These are phyloP conservation scores for Blastobotrys ciferrii DNA, from an alignment of 1,139 yeast species.

Conservation along the genomic window DNA sequence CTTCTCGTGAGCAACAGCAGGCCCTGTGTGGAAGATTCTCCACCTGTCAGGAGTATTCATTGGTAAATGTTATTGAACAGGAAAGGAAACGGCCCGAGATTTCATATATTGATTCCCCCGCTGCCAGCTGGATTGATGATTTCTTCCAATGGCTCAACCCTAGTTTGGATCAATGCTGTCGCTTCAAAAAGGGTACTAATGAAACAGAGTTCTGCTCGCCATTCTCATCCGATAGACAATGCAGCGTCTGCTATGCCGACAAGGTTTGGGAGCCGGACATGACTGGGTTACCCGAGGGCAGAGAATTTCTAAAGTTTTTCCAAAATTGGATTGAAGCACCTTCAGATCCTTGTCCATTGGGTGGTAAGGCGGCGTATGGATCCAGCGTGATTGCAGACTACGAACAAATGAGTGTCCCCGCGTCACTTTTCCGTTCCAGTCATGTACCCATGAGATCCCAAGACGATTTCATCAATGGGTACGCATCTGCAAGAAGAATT, in stretches of 20 bases:
- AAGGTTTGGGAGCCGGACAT: constrained; percentile 64
- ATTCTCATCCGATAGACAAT: constrained; percentile 64
- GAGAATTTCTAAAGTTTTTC: constrained; percentile 70
- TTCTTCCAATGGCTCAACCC: constrained; percentile 87
- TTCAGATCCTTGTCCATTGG: constrained; percentile 91
- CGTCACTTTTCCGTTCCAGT: constrained; percentile 76
- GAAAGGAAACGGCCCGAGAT: constrained; percentile 66
- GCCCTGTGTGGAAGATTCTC: constrained; percentile 84
- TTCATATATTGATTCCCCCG: constrained; percentile 75
- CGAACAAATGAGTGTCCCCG: constrained; percentile 41
- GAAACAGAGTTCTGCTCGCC: constrained; percentile 62
- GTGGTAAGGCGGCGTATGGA: constrained; percentile 92
- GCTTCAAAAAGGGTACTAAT: constrained; percentile 46
- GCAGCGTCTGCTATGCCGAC: constrained; percentile 65
- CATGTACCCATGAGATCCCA: constrained; percentile 83
- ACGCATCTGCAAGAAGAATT: constrained; percentile 69
- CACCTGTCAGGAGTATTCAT: constrained; percentile 72
- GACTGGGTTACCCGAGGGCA: constrained; percentile 80
- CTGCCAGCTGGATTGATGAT: constrained; percentile 92
- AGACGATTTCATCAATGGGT: constrained; percentile 77
- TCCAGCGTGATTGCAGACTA: constrained; percentile 51
- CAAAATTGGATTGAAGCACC: constrained; percentile 79
- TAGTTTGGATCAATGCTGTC: constrained; percentile 78
- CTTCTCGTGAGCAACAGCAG: constrained; percentile 61
- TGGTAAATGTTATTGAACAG: constrained; percentile 82